Evolutionary conservation across 805 yeast genomes (phyloP).

Genomic region (Lachancea lanzarotensis): DNA sequence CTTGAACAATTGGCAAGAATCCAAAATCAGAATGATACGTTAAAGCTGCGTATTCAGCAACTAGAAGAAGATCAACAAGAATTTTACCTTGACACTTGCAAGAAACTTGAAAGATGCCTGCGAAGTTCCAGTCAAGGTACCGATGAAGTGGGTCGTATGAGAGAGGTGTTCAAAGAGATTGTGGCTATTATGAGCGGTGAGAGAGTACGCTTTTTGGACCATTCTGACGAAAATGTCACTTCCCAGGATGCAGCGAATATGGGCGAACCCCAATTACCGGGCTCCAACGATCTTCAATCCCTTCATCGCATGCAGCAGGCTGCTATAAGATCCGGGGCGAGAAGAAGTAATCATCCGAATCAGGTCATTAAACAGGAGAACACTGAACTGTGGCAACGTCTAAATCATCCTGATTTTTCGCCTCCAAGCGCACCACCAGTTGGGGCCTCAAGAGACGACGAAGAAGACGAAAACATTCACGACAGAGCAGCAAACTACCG

Average conservation of each 20-base stretch:
- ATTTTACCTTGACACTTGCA: slow-evolving; percentile 14
- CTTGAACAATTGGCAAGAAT: slow-evolving; percentile 19
- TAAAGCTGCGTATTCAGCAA: slow-evolving; percentile 11
- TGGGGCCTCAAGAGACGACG: background rate
- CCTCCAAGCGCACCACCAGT: background rate
- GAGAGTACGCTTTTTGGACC: slow-evolving; percentile 20
- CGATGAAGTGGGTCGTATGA: slow-evolving; percentile 18
- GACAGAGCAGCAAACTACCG: slow-evolving; percentile 11
- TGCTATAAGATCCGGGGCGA: background rate
- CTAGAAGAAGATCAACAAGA: slow-evolving; percentile 24
- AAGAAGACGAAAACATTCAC: background rate
- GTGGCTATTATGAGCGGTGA: slow-evolving; percentile 26
- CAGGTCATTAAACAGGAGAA: slow-evolving; percentile 2
- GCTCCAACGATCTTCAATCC: background rate
- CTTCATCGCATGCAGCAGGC: slow-evolving; percentile 1
- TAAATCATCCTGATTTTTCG: slow-evolving; percentile 2
- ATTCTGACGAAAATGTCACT: slow-evolving; percentile 17
- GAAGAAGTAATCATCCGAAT: background rate
- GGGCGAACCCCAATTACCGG: slow-evolving; percentile 1
- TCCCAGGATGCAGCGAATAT: slow-evolving; percentile 12
- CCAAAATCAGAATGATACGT: slow-evolving; percentile 19
- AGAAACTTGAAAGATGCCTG: slow-evolving; percentile 17
- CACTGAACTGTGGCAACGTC: slow-evolving; percentile 1
- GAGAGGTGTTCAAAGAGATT: slow-evolving; percentile 22
- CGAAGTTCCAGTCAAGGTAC: slow-evolving; percentile 14